phyloP scores from a whole-genome alignment of 2,329 filamentous ascomycete species.

The Fusarium avenaceum region DNA sequence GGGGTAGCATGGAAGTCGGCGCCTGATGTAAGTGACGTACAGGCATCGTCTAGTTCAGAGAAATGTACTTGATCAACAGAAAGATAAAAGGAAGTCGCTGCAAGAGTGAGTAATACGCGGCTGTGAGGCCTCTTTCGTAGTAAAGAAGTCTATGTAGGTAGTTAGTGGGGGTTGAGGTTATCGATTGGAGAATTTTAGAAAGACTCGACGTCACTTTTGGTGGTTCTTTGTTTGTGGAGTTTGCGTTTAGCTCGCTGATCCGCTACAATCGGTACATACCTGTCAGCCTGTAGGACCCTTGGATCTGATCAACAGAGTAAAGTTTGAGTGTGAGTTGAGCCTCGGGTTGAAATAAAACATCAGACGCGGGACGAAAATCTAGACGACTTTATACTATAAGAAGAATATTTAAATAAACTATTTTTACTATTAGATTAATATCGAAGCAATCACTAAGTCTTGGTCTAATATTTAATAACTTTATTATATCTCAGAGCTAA shows the following conservation, averaged over 20 bases:
- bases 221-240: slow-evolving; percentile 18
- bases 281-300: slow-evolving; percentile 11
- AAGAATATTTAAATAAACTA: too few species aligned
- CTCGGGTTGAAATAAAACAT: too few species aligned
- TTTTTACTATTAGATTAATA: too few species aligned
- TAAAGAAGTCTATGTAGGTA: neutral
- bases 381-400: too few species aligned
- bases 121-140: slow-evolving; percentile 7
- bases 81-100: neutral
- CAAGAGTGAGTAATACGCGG: neutral
- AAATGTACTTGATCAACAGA: neutral
- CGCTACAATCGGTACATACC: neutral
- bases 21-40: slow-evolving; percentile 27
- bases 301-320: slow-evolving; percentile 6
- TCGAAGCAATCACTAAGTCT: too few species aligned
- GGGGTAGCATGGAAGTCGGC: slow-evolving; percentile 12
- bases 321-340: neutral
- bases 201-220: slow-evolving; percentile 36
- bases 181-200: slow-evolving; percentile 30
- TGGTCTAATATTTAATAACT: too few species aligned
- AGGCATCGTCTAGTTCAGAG: slow-evolving; percentile 40
- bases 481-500: too few species aligned
- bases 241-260: neutral
- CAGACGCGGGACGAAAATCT: too few species aligned
- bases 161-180: slow-evolving; percentile 19